Percentiles rank a stretch among this genome's conserved stretches.
These are phyloP conservation scores for Pythium folliculosum DNA, from an alignment of 352 stramenopile species.

Conservation along the genomic window DNA sequence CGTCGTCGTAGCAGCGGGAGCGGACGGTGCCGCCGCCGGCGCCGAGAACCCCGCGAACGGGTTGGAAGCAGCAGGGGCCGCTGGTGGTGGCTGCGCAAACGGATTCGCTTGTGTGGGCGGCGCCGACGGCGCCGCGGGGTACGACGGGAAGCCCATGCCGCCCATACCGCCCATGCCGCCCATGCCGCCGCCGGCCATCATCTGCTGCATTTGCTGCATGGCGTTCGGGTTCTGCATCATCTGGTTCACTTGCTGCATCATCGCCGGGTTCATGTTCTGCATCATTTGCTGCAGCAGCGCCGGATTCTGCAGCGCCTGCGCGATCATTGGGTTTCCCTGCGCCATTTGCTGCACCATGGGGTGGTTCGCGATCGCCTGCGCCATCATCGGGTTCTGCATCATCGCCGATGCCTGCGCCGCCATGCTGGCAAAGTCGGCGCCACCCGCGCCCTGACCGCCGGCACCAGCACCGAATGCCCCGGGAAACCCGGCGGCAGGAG, in stretches of 20 bases:
- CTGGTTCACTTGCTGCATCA: constrained; percentile 82
- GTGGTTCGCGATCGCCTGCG: constrained; percentile 65
- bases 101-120: constrained; percentile 41
- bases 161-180: constrained; percentile 21
- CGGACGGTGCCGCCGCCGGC: constrained; percentile 23
- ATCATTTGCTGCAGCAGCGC: constrained; percentile 66
- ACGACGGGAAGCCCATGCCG: constrained; percentile 18
- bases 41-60: constrained; percentile 35
- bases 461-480: constrained; percentile 24
- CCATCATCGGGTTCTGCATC: constrained; percentile 76
- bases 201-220: constrained; percentile 70
- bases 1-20: constrained; percentile 16
- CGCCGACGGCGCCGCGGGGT: constrained; percentile 33
- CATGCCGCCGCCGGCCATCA: constrained; percentile 43
- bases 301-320: constrained; percentile 78
- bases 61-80: constrained; percentile 11
- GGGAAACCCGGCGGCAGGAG: constrained; percentile 12
- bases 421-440: constrained; percentile 42
- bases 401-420: constrained; percentile 59
- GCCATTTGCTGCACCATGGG: constrained; percentile 83
- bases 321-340: constrained; percentile 76
- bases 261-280: constrained; percentile 66
- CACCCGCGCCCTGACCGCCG: background rate
- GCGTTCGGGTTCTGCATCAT: constrained; percentile 80
- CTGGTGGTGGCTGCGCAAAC: constrained; percentile 27